These are phyloP conservation scores for Dipteronia sinensis DNA, from an alignment of 345 rosid genomes.

Conservation along the genomic window DNA sequence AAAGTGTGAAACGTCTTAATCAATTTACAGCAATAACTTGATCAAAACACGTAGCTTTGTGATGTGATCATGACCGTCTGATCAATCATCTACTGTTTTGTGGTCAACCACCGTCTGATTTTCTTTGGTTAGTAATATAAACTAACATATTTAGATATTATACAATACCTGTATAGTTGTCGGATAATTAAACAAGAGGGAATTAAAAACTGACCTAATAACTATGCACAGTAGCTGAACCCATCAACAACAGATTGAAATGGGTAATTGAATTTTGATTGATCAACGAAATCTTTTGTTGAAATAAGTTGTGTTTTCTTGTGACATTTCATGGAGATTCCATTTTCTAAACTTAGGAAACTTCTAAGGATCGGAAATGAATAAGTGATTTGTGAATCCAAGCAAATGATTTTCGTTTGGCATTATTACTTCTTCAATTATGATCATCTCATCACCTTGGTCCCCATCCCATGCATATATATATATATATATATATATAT, in stretches of 20 bases:
- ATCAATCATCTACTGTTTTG: no score
- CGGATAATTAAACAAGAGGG: no score
- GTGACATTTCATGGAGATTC: not conserved
- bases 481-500: no score
- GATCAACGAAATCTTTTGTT: not conserved
- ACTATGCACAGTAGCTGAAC: no score
- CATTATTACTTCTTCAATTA: not conserved
- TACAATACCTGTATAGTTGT: no score
- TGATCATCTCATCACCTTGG: not conserved
- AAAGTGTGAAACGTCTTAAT: not conserved
- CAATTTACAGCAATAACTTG: not conserved
- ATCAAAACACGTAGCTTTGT: not conserved
- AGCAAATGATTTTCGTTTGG: slow-evolving; percentile 1
- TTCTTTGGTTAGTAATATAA: no score
- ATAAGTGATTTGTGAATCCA: not conserved
- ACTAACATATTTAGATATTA: no score
- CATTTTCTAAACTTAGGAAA: not conserved
- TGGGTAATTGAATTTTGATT: no score
- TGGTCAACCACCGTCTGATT: no score
- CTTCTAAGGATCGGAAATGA: not conserved
- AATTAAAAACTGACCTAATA: no score
- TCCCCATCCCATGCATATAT: not conserved
- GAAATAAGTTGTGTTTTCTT: not conserved
- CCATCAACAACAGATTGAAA: no score
- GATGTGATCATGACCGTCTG: not conserved